Evolutionary conservation across 768 basidiomycete species (phyloP), one percentile per base, ranked within the genome.

Genomic region (Antrodiella citrinella): DNA sequence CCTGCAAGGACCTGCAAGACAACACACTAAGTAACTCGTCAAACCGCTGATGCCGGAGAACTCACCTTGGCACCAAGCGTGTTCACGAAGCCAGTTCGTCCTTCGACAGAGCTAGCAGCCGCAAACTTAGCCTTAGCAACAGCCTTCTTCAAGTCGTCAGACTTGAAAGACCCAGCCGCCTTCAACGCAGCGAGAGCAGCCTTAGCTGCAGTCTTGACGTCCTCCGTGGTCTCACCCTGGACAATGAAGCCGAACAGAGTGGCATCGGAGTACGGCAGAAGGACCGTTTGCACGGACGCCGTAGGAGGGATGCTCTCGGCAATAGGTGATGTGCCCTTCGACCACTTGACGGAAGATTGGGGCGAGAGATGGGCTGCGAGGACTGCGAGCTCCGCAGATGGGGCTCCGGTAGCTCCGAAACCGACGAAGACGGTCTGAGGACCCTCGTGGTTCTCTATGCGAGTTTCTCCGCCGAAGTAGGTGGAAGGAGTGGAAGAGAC

Each of bases 241-340:
- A 97, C 72, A 48, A 91, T 67, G 50, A 96, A 68, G 51, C 93
- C 93, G 52, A 95, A 81, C 46, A 99, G 75, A 4, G 86, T 74
- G 3, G 92, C 94, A 63, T 98, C 95, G 13, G 92, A 90, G 71
- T 98, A 98, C 12, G 87, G 84, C 11, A 93, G 73, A 62, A 89
- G 79, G 48, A 96, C 81, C 10, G 84, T 67, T 64, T 84, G 76
- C 49, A 86, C 86, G 21, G 76, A 76, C 1, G 85, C 72, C 40
- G 78, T 76, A 50, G 64, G 61, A n/a, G 82, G 82, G 19, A 85
- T 63, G 46, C 70, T 68, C 48, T 78, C 67, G 9, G 86, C 70
- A 54, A 94, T 70, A 10, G 88, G 80, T 2, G 90, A 84, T 12
- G 78, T 59, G 22, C 89, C 82, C 52, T 80, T 67, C 2, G 83